These are phyloP conservation scores for Chaetomium sp. DNA, from an alignment of 2,329 filamentous ascomycete species.

Conservation along the genomic window DNA sequence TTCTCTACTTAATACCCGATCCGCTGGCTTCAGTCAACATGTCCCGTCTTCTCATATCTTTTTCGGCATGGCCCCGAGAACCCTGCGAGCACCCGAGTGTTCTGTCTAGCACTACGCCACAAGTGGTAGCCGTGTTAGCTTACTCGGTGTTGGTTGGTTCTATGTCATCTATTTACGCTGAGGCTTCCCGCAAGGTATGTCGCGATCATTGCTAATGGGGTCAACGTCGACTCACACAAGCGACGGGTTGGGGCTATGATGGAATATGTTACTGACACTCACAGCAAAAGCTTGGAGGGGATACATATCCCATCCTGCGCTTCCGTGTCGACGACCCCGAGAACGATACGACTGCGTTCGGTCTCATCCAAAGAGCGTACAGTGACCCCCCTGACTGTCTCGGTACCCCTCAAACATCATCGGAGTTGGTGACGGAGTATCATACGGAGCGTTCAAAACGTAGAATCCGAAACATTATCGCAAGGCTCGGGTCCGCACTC, in stretches of 20 bases:
- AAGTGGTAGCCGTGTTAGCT: not conserved
- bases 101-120: not conserved
- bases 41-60: not conserved
- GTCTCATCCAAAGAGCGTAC: not conserved
- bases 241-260: not conserved
- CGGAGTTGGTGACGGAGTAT: not conserved
- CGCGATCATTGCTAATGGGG: not conserved
- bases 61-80: not conserved
- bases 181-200: not conserved
- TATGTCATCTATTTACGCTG: not conserved
- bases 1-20: not conserved
- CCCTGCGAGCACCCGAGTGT: not conserved
- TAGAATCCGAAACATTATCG: constrained; percentile 5
- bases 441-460: not conserved
- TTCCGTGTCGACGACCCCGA: constrained; percentile 1
- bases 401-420: not conserved
- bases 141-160: not conserved
- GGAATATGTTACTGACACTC: not conserved
- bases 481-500: not conserved
- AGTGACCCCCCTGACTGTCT: not conserved
- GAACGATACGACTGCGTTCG: constrained; percentile 2
- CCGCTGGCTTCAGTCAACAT: not conserved
- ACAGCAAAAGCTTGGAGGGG: not conserved
- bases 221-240: not conserved
- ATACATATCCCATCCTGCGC: not conserved